phyloP scores from a whole-genome alignment of 805 yeast species.

The Zygoascus bituminiphila region DNA sequence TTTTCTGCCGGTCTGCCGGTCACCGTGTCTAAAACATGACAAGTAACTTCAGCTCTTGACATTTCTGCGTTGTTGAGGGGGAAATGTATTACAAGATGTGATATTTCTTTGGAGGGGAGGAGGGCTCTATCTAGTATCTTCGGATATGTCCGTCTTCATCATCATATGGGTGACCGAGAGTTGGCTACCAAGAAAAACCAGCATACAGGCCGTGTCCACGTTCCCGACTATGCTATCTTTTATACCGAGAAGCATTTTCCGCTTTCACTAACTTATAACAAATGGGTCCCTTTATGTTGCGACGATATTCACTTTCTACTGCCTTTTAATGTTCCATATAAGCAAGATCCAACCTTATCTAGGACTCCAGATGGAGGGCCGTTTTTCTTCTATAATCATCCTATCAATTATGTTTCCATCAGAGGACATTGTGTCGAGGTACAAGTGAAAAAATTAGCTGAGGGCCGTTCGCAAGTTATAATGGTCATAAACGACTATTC shows the following conservation, averaged over 20 bases:
- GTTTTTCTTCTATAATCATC: constrained; percentile 18
- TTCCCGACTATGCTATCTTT: not conserved
- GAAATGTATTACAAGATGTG: no score
- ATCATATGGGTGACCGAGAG: not conserved
- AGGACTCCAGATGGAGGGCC: constrained; percentile 7
- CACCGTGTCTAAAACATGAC: constrained; percentile 83
- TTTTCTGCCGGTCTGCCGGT: constrained; percentile 71
- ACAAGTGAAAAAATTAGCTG: not conserved
- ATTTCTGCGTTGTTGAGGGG: constrained; percentile 9
- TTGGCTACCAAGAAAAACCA: not conserved
- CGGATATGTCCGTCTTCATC: not conserved
- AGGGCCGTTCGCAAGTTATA: not conserved
- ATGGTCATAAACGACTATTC: constrained; percentile 6
- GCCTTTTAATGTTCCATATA: constrained; percentile 2
- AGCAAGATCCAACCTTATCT: not conserved
- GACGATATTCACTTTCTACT: constrained; percentile 10
- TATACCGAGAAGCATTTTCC: constrained; percentile 4
- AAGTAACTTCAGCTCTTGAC: constrained; percentile 57
- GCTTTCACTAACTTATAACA: constrained; percentile 14
- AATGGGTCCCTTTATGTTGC: constrained; percentile 18
- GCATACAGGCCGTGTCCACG: not conserved
- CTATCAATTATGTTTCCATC: constrained; percentile 15
- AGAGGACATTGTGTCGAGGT: constrained; percentile 11
- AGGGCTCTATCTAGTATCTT: not conserved
- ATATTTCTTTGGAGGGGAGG: not conserved